phyloP scores from a whole-genome alignment of 352 stramenopile species.

The Globisporangium solare region DNA sequence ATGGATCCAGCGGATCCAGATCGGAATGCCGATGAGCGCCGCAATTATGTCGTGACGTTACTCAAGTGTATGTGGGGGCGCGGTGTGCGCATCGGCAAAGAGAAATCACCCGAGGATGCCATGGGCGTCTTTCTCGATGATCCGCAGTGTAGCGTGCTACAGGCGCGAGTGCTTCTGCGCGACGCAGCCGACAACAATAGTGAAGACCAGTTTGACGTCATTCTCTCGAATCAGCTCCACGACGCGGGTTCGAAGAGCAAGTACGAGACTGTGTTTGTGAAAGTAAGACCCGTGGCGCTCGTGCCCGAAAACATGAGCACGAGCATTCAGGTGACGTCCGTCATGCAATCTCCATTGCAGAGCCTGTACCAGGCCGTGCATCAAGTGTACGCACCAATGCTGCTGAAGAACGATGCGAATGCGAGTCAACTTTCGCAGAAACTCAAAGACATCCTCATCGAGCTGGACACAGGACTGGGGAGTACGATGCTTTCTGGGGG shows the following conservation, averaged over 20 bases:
- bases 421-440: slow-evolving; percentile 62
- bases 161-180: slow-evolving; percentile 26
- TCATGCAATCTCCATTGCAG: slow-evolving; percentile 62
- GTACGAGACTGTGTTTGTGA: slow-evolving; percentile 58
- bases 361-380: slow-evolving; percentile 81
- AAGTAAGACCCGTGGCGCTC: slow-evolving; percentile 40
- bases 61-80: slow-evolving; percentile 62
- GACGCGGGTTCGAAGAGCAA: slow-evolving; percentile 7
- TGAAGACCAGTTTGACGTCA: slow-evolving; percentile 16
- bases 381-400: slow-evolving; percentile 75
- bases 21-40: slow-evolving; percentile 34
- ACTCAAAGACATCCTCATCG: slow-evolving; percentile 72
- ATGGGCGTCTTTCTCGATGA: slow-evolving; percentile 72
- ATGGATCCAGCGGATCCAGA: slow-evolving; percentile 35
- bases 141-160: slow-evolving; percentile 48
- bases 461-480: slow-evolving; percentile 66
- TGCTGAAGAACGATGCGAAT: slow-evolving; percentile 48
- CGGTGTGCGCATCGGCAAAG: slow-evolving; percentile 27
- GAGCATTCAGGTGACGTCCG: slow-evolving; percentile 67
- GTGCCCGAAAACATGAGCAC: slow-evolving; percentile 66
- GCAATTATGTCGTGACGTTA: slow-evolving; percentile 52
- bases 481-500: slow-evolving; percentile 24
- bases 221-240: slow-evolving; percentile 30
- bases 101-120: slow-evolving; percentile 41
- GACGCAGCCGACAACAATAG: slow-evolving; percentile 11